Evolutionary conservation across 2,329 filamentous ascomycete genomes (phyloP), one percentile per base, ranked within the genome.

Genomic region (Tolypocladium endophyticum): DNA sequence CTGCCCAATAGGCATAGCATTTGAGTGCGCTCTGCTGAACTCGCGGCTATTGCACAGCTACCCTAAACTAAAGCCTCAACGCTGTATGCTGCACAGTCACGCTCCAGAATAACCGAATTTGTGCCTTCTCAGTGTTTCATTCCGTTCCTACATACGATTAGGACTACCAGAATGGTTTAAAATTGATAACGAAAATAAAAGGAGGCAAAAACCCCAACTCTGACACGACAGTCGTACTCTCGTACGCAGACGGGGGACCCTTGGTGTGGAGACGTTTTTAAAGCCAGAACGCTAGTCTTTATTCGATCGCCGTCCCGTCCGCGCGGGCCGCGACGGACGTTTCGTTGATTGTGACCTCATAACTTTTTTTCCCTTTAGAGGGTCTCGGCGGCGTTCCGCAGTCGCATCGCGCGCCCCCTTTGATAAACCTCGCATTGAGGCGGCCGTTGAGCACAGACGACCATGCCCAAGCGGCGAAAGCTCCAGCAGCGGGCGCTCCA

Each of bases 381-480:
- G 18, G 28, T 33, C 47, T 18, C 47, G 16, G 16, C 28, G 18
- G n/a, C 30, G 2, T 53, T 20, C 20, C 11, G 11, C 50, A 36
- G 50, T 23, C 30, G 20, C 28, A 35, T 16, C 20, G 23, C 43
- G 20, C n/a, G n/a, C 43, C 43, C 23, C n/a, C n/a, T 23, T 47
- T 23, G 4, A 25, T 23, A 23, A 14, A 47, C 23, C 14, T 47
- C 23, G 12, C 4, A 47, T 28, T 28, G 25, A 47, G 11, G 43
- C 23, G 43, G 3, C 43, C 25, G 8, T 36, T 6, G 28, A 33
- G 7, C 23, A 14, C 28, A 25, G 57, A 38, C 28, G 23, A 33
- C 47, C 39, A 65, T 65, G 63, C 60, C 62, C 36, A 65, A 65
- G 57, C 60, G 62, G 23, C 62, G 63, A 47, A 62, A 59, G 58